phyloP scores from a whole-genome alignment of 495 filamentous ascomycete species.

The Bacidia rubella region DNA sequence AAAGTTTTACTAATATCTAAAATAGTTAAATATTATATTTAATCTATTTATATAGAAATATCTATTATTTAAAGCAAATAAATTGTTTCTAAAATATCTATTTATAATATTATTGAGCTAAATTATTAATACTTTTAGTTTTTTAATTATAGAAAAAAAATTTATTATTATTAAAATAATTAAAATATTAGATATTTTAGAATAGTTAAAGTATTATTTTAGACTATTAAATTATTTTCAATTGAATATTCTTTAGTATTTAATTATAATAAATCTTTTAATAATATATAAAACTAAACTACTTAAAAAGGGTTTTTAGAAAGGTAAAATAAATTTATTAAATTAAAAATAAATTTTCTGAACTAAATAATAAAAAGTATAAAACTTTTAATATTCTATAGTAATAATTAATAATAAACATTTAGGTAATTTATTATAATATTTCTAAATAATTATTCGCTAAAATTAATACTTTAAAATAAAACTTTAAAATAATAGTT shows the following conservation, averaged over 20 bases:
- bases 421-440: slow-evolving; percentile 6
- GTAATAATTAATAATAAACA: slow-evolving; percentile 3
- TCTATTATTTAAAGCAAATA: neutral
- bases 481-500: slow-evolving; percentile 1
- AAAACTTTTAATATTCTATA: slow-evolving; percentile 1
- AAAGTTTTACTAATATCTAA: neutral
- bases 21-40: neutral
- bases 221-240: neutral
- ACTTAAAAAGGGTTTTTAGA: neutral
- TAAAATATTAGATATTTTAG: neutral
- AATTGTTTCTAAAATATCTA: neutral
- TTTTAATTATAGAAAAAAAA: neutral
- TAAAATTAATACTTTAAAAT: slow-evolving; percentile 5
- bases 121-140: neutral
- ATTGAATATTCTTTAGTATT: neutral
- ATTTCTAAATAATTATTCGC: slow-evolving; percentile 4
- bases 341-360: slow-evolving; percentile 6
- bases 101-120: neutral
- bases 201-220: neutral
- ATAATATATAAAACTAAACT: neutral
- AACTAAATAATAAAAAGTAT: neutral
- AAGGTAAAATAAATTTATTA: neutral
- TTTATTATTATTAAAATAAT: neutral
- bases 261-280: neutral
- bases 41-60: neutral